Evolutionary conservation across 1,139 yeast genomes (phyloP).

Genomic region (Spathaspora sp.): DNA sequence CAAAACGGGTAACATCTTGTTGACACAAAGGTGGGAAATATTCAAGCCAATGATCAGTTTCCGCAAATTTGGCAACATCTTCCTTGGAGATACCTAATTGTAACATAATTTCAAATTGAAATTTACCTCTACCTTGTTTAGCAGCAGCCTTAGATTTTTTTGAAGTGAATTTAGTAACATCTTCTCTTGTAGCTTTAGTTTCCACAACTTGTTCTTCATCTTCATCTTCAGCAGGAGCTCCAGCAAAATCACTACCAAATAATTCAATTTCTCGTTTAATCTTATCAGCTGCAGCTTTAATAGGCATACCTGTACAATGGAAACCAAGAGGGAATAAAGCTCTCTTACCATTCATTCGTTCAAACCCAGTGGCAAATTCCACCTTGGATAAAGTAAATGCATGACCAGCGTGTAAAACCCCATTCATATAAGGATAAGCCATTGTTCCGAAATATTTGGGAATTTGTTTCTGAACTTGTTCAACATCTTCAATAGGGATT

Average conservation of each 20-base stretch:
- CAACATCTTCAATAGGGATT: constrained; percentile 57
- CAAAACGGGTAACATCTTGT: constrained; percentile 75
- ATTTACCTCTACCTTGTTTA: constrained; percentile 90
- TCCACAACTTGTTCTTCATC: constrained; percentile 35
- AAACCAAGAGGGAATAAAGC: constrained; percentile 96
- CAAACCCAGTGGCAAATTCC: constrained; percentile 91
- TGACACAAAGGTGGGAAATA: constrained; percentile 91
- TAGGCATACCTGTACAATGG: constrained; percentile 99
- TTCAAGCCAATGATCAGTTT: constrained; percentile 82
- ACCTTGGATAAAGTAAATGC: constrained; percentile 93
- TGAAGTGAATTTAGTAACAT: constrained; percentile 86
- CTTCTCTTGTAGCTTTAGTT: constrained; percentile 53
- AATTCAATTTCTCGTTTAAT: constrained; percentile 87
- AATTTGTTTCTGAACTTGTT: constrained; percentile 70
- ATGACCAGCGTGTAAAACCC: constrained; percentile 97
- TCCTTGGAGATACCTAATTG: constrained; percentile 85
- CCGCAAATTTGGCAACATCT: constrained; percentile 85
- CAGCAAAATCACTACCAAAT: constrained; percentile 81
- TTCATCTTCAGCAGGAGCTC: constrained; percentile 60
- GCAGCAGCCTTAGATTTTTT: constrained; percentile 92
- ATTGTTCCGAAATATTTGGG: constrained; percentile 91
- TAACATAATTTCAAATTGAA: constrained; percentile 93
- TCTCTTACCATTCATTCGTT: constrained; percentile 90
- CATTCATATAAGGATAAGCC: constrained; percentile 99
- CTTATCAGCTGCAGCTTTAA: constrained; percentile 95